These are phyloP conservation scores for Geranomyces michiganensis DNA, from an alignment of 192 early-diverging fungal genomes.

Conservation along the genomic window DNA sequence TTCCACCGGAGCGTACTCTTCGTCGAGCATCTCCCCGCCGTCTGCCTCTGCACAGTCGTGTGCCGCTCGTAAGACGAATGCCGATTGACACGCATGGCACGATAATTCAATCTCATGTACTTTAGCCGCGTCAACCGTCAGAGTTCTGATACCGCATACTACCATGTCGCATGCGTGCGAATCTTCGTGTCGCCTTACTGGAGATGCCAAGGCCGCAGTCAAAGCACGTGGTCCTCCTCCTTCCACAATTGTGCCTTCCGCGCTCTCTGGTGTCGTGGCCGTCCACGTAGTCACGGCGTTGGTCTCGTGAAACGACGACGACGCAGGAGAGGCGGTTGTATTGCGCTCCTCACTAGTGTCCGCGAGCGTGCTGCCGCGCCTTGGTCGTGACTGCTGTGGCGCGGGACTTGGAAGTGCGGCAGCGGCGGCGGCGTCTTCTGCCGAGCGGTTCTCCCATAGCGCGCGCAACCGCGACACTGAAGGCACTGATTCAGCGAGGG, in stretches of 20 bases:
- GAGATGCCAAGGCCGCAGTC: not conserved
- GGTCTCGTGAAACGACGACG: not conserved
- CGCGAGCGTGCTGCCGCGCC: too few species aligned
- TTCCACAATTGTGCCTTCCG: not conserved
- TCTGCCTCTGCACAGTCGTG: conserved; percentile 22
- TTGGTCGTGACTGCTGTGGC: too few species aligned
- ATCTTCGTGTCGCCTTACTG: not conserved
- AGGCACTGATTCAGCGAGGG: not conserved
- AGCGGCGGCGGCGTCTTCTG: not conserved
- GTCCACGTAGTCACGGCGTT: not conserved
- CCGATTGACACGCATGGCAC: conserved; percentile 18
- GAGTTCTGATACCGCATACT: conserved; percentile 22
- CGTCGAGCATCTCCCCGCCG: not conserved
- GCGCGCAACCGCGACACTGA: not conserved
- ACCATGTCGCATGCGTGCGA: conserved; percentile 1
- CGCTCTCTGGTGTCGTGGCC: not conserved
- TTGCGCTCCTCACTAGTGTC: too few species aligned
- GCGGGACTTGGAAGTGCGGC: not conserved
- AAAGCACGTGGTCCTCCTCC: not conserved
- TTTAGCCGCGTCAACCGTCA: conserved; percentile 17
- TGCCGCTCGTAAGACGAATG: conserved; percentile 21
- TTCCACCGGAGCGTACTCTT: not conserved
- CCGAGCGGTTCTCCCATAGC: conserved; percentile 1
- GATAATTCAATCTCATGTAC: conserved; percentile 30
- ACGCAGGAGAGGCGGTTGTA: not conserved